Conservation (phyloP, 257 asterid species). For the Rhazya stricta region DNA sequence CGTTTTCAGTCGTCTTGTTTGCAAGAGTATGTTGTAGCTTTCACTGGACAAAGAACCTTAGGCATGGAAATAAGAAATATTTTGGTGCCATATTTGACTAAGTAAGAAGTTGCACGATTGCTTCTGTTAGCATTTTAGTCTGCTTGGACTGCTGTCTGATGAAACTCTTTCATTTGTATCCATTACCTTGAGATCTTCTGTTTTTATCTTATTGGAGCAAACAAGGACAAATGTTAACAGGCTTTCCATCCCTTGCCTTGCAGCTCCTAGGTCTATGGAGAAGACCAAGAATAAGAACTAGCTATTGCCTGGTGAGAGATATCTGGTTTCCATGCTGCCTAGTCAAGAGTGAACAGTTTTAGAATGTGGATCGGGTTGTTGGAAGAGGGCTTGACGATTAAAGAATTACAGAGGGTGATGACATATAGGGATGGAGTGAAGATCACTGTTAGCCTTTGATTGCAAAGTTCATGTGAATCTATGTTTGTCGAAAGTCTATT, state of each 20-base stretch:
- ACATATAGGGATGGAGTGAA: constrained; percentile 6
- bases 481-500: background rate
- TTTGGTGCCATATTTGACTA: background rate
- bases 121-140: background rate
- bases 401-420: constrained; percentile 1
- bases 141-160: background rate
- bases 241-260: constrained; percentile 4
- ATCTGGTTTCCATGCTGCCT: constrained; percentile 1
- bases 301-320: constrained; percentile 10
- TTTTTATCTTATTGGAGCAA: background rate
- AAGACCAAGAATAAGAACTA: constrained; percentile 46
- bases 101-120: background rate
- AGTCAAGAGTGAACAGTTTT: background rate
- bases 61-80: background rate
- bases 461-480: constrained; percentile 12
- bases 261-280: constrained; percentile 59
- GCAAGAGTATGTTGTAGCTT: background rate
- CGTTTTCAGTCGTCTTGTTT: background rate
- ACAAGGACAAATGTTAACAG: background rate
- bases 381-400: constrained; percentile 4
- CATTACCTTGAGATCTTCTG: background rate
- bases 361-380: background rate
- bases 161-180: background rate
- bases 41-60: background rate
- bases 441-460: constrained; percentile 1